A percentile compares a stretch with the other conserved stretches of the same genome.
Evolutionary conservation across 1,284 basidiomycete species (phyloP).

Genomic region (Amylostereum chailletii): DNA sequence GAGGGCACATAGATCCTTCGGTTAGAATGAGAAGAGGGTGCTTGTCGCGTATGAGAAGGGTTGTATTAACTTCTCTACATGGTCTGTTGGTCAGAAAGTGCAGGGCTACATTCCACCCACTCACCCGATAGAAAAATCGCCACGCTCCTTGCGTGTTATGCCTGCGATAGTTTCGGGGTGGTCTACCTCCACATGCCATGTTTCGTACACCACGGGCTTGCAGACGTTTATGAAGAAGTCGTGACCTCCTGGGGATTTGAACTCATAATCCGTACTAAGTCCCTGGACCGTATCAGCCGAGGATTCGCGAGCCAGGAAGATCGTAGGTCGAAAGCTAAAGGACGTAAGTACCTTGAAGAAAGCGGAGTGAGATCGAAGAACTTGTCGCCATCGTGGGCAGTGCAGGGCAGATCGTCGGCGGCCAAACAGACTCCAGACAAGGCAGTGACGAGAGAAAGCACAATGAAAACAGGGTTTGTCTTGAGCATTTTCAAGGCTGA

Average conservation of each 20-base stretch:
- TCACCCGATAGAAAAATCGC: constrained; percentile 69
- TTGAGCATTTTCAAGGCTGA: too few relatives aligned
- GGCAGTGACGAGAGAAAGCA: background rate
- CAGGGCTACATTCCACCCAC: constrained; percentile 14
- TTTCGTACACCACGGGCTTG: constrained; percentile 41
- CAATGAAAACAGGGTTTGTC: too few relatives aligned
- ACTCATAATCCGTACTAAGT: constrained; percentile 53
- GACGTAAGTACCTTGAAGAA: constrained; percentile 34
- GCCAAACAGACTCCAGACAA: constrained; percentile 5
- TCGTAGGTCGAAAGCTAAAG: background rate
- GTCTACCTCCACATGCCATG: constrained; percentile 46
- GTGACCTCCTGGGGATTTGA: constrained; percentile 37
- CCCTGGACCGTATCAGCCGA: constrained; percentile 15
- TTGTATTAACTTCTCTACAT: constrained; percentile 50
- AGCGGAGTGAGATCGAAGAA: constrained; percentile 60
- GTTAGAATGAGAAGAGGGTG: constrained; percentile 40
- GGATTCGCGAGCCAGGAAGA: background rate
- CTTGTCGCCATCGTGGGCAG: constrained; percentile 30
- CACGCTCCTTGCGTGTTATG: constrained; percentile 49
- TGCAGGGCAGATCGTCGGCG: constrained; percentile 27
- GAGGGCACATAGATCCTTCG: constrained; percentile 52
- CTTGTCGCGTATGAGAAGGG: constrained; percentile 40
- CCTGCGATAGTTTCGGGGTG: constrained; percentile 51
- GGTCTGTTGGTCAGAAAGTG: background rate
- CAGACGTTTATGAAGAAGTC: constrained; percentile 57